Base-by-base conservation (phyloP, 2,329 filamentous ascomycete genomes). In the Botrytis galanthina region DNA sequence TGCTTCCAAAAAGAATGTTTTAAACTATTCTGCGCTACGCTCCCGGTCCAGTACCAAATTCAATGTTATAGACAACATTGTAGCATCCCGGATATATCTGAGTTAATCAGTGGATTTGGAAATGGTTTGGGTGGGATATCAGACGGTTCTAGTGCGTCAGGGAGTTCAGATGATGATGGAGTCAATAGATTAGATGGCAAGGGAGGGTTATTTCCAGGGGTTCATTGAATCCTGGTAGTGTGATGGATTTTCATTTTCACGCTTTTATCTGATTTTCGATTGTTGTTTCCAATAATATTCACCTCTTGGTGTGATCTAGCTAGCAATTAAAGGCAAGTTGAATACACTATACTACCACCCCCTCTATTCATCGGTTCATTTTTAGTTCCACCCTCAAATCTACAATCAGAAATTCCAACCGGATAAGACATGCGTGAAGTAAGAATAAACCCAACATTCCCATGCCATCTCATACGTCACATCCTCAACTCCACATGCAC, bases 281-380 rank as follows among this genome's bases (percentile, higher is more conserved):
- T n/a, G 0, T 51, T 26, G 9, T 5, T 5, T 48, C 10, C 46
- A 26, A 26, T 26, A 4, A 26, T 5, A 26, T 26, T 26, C 14
- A 1, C 22, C 9, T 26, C 12, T 51, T 26, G 4, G 4, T 26
- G 1, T 26, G 22, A 51, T 26, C 4, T 51, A 26, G 46, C 22
- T 14, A 51, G 46, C 22, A 26, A 26, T 51, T 5, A 26, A 26
- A 26, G 4, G 14, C 9, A 26, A 26, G 22, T 44, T 7, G 26
- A 51, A 51, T 5, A 51, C 46, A 51, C 46, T 6, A 51, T 14
- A 51, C 22, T 51, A 5, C 6, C 22, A 4, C 14, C 10, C 1
- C 1, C 0, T 4, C 10, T 51, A 5, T 26, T 26, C 22, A 51
- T 12, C 1, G 0, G 1, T 51, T 10, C 1, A 51, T 51, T 0